Percentiles rank a stretch among this genome's conserved stretches.
These are phyloP conservation scores for Xylariaceae sp. DNA, from an alignment of 2,329 filamentous ascomycete species.

Conservation along the genomic window DNA sequence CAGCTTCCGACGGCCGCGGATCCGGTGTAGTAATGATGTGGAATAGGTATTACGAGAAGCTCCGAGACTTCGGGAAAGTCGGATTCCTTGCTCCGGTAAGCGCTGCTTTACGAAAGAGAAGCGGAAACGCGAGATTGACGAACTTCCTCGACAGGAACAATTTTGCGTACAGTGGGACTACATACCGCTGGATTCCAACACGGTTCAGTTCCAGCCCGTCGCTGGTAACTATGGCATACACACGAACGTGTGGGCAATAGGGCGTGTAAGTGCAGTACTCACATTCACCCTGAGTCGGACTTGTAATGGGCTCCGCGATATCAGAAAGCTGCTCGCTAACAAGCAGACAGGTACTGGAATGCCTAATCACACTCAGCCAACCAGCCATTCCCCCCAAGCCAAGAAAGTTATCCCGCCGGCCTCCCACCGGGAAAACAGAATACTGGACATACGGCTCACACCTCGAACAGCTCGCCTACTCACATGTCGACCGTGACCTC, in stretches of 20 bases:
- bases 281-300: too few relatives aligned
- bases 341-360: constrained; percentile 13
- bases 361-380: constrained; percentile 16
- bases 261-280: constrained; percentile 6
- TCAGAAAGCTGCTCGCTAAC: too few relatives aligned
- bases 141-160: constrained; percentile 17
- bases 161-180: constrained; percentile 22
- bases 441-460: constrained; percentile 17
- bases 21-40: not conserved
- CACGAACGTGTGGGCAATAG: constrained; percentile 22
- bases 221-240: constrained; percentile 21
- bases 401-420: not conserved
- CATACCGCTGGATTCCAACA: not conserved
- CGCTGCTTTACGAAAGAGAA: not conserved
- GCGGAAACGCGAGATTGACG: not conserved
- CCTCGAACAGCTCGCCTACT: not conserved
- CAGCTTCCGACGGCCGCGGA: too few relatives aligned
- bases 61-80: constrained; percentile 9
- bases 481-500: constrained; percentile 6
- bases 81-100: constrained; percentile 19
- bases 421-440: not conserved
- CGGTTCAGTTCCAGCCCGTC: constrained; percentile 1
- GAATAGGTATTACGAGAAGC: constrained; percentile 17
- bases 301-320: too few relatives aligned
- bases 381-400: constrained; percentile 13